Base-by-base conservation (phyloP, 257 asterid genomes). In the Capsicum pubescens region DNA sequence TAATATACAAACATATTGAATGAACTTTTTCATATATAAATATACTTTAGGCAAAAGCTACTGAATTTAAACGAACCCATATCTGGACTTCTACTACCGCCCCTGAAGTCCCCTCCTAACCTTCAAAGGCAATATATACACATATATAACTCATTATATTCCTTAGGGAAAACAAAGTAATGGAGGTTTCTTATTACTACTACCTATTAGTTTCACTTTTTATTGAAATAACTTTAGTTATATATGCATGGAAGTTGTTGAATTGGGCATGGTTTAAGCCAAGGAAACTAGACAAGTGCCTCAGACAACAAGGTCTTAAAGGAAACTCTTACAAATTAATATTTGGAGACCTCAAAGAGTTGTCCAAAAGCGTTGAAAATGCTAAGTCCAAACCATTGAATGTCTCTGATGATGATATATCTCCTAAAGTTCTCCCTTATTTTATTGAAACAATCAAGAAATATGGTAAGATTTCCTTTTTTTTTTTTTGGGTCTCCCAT, bases 231-330 rank as follows among this genome's bases (percentile, higher is more conserved):
- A 9, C 84, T 13, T 72, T 77, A 17, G 36, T 82, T 0, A 44
- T 26, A 66, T 66, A 39, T 10, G 85, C 44, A 8, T 87, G 89
- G 90, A 87, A 52, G 81, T 4, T 89, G 21, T 67, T 90, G 83
- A 82, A 86, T 11, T 87, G 89, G 90, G 87, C 12, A 7, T 89
- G 90, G 92, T 12, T 90, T 26, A 79, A 66, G 84, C 92, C 93
- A 14, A 84, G 83, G 80, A 82, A 83, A 79, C 1, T 85, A 48
- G 92, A 89, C 71, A 84, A 80, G 77, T 66, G 46, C 72, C 46
- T 66, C 0, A 66, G 72, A 66, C 3, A 66, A 66, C 46, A 66
- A 12, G 72, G 72, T 32, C 46, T 66, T 9, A 32, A 32, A 66
- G 72, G 72, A 10, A 66, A 66, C 72, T 26, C 72, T 26, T 66